phyloP scores from a whole-genome alignment of 2,329 filamentous ascomycete species.

The Pseudogymnoascus sp. region DNA sequence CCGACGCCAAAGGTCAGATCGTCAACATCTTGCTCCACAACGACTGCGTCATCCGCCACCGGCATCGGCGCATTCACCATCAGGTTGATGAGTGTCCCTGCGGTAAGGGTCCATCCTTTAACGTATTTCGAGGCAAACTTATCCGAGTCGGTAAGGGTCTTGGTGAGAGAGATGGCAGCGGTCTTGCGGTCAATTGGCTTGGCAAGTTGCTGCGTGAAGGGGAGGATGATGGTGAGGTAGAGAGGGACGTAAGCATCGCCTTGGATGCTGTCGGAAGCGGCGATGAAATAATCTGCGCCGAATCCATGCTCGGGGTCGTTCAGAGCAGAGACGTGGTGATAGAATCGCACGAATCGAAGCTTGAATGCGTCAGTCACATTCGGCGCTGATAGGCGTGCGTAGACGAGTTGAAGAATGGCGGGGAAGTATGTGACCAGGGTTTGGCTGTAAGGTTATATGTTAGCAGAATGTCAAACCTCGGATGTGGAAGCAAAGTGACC shows the following conservation, averaged over 20 bases:
- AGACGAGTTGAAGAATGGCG: slow-evolving; percentile 69
- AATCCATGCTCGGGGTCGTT: slow-evolving; percentile 62
- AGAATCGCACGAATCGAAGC: slow-evolving; percentile 84
- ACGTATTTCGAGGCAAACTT: slow-evolving; percentile 74
- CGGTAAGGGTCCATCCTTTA: slow-evolving; percentile 87
- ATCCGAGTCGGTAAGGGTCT: slow-evolving; percentile 77
- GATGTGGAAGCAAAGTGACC: slow-evolving; percentile 31
- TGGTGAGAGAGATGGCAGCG: slow-evolving; percentile 86
- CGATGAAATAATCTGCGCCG: slow-evolving; percentile 86
- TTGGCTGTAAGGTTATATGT: slow-evolving; percentile 34
- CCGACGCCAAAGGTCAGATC: slow-evolving; percentile 92
- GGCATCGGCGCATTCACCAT: slow-evolving; percentile 74
- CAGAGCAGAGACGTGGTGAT: slow-evolving; percentile 76
- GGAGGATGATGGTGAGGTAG: slow-evolving; percentile 79
- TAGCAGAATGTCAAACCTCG: slow-evolving; percentile 16
- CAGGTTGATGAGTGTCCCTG: slow-evolving; percentile 79
- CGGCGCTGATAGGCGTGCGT: slow-evolving; percentile 56
- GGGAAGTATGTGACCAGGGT: slow-evolving; percentile 48
- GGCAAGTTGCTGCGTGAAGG: slow-evolving; percentile 79
- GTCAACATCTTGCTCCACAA: slow-evolving; percentile 84
- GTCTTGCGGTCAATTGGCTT: slow-evolving; percentile 86
- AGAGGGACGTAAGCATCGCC: slow-evolving; percentile 71
- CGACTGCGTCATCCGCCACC: slow-evolving; percentile 62
- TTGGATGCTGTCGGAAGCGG: slow-evolving; percentile 74
- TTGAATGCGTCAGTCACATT: slow-evolving; percentile 68